These are phyloP conservation scores for Ophidiomyces ophidiicola DNA, from an alignment of 2,329 filamentous ascomycete species.

Conservation along the genomic window DNA sequence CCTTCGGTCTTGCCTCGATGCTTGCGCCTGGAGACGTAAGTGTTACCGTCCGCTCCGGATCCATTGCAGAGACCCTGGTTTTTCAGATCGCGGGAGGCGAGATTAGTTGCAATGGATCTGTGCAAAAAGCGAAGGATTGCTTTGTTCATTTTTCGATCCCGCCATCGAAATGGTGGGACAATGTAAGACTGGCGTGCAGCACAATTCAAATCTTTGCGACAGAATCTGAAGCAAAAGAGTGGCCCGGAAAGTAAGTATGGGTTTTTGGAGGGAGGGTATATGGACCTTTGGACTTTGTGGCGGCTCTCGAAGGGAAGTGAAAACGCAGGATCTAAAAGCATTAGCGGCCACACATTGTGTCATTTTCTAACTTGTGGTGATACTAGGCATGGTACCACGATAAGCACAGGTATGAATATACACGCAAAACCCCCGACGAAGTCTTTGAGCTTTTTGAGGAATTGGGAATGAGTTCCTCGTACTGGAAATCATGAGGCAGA, in stretches of 20 bases:
- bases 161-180: conserved; percentile 5
- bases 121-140: background rate
- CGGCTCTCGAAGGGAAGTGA: conserved; percentile 2
- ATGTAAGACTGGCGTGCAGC: conserved; percentile 5
- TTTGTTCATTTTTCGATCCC: conserved; percentile 5
- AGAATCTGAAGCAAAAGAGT: conserved; percentile 3
- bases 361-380: too few relatives aligned
- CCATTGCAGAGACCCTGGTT: background rate
- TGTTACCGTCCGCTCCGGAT: conserved; percentile 4
- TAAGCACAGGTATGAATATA: conserved; percentile 8
- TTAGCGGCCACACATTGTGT: background rate
- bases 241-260: conserved; percentile 5
- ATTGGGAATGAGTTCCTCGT: conserved; percentile 2
- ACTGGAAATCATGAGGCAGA: conserved; percentile 8
- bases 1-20: conserved; percentile 7
- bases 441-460: background rate
- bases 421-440: conserved; percentile 1
- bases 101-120: conserved; percentile 3
- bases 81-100: background rate
- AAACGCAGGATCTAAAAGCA: background rate
- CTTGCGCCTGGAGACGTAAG: background rate
- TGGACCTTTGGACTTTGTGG: conserved; percentile 6
- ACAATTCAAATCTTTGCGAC: conserved; percentile 8
- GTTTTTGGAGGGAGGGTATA: conserved; percentile 2
- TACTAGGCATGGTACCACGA: conserved; percentile 9